Percentiles rank a stretch among this genome's conserved stretches.
phyloP scores from a whole-genome alignment of 106 monocot genomes.

The Agapanthus africanus region DNA sequence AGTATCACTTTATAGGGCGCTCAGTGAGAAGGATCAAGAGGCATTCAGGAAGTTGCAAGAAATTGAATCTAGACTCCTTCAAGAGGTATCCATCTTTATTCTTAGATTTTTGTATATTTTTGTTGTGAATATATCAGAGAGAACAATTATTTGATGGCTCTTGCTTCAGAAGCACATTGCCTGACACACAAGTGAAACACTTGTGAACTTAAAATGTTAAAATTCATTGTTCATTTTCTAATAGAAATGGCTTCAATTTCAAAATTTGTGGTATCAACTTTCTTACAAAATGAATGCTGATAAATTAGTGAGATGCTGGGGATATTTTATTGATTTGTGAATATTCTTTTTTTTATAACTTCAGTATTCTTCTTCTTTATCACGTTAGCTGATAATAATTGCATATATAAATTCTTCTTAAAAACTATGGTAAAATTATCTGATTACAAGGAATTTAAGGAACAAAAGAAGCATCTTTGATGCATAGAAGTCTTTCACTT shows the following conservation, averaged over 20 bases:
- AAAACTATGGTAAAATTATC: neutral
- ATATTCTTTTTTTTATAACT: neutral
- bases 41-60: conserved; percentile 67
- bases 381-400: conserved; percentile 1
- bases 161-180: neutral
- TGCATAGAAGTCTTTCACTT: neutral
- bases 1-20: conserved; percentile 65
- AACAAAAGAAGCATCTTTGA: neutral
- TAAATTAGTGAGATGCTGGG: too few relatives aligned
- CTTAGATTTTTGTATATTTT: neutral
- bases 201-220: too few relatives aligned
- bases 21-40: conserved; percentile 68
- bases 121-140: neutral
- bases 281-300: too few relatives aligned
- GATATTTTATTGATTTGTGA: too few relatives aligned
- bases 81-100: conserved; percentile 48
- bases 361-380: neutral
- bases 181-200: too few relatives aligned
- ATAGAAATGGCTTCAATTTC: neutral
- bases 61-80: conserved; percentile 59
- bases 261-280: neutral
- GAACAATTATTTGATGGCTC: neutral
- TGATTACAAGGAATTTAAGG: neutral
- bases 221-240: too few relatives aligned
- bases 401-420: neutral